A percentile compares a stretch with the other conserved stretches of the same genome.
These are phyloP conservation scores for Candida odintsovae DNA, from an alignment of 805 yeast species.

Conservation along the genomic window DNA sequence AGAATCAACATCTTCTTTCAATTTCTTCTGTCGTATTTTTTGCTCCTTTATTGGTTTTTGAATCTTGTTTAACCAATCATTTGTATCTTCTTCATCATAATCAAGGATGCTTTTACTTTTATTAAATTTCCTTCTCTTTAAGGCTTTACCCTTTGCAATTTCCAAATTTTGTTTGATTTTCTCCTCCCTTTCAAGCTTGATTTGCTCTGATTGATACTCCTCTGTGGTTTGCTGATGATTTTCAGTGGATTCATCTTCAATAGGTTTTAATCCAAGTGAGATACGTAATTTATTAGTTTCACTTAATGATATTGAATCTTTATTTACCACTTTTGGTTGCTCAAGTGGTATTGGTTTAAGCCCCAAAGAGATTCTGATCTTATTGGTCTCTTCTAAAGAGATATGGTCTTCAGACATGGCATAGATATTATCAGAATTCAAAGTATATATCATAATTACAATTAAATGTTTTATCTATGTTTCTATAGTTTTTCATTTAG, in stretches of 20 bases:
- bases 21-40: background rate
- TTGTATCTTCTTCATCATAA: constrained; percentile 6
- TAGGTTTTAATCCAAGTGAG: constrained; percentile 21
- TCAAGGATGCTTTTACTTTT: constrained; percentile 12
- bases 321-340: background rate
- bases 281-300: constrained; percentile 19
- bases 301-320: constrained; percentile 8
- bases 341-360: constrained; percentile 41
- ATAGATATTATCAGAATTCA: too few species aligned
- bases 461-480: too few species aligned
- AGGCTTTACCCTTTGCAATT: constrained; percentile 7
- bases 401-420: constrained; percentile 16
- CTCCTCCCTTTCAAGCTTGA: constrained; percentile 5
- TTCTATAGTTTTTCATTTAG: too few species aligned
- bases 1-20: background rate
- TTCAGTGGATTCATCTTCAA: background rate
- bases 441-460: too few species aligned
- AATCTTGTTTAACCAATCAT: constrained; percentile 21
- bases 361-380: constrained; percentile 44
- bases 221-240: constrained; percentile 9
- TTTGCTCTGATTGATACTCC: constrained; percentile 5
- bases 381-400: constrained; percentile 51
- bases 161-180: constrained; percentile 12
- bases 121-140: constrained; percentile 11
- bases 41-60: constrained; percentile 1